Conservation (phyloP, 2,329 filamentous ascomycete genomes). For the Epichloe coenophiala region DNA sequence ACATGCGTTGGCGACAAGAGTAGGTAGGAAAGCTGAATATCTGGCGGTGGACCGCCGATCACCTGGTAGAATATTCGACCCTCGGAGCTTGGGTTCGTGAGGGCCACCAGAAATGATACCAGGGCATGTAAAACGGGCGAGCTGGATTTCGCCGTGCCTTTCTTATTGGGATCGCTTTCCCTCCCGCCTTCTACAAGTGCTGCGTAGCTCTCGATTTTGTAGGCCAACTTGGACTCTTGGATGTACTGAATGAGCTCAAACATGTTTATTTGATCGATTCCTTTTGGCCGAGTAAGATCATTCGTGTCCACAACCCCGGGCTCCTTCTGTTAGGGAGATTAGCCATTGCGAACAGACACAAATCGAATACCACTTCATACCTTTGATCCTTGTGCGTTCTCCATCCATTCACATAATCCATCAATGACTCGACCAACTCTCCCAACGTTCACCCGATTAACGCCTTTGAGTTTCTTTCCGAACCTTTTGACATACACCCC, state of each 20-base stretch:
- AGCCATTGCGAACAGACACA: neutral
- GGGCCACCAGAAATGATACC: slow-evolving; percentile 54
- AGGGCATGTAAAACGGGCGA: slow-evolving; percentile 42
- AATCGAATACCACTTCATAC: slow-evolving; percentile 11
- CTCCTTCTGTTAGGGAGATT: slow-evolving; percentile 15
- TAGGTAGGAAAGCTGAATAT: slow-evolving; percentile 64
- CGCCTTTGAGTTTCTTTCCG: slow-evolving; percentile 75
- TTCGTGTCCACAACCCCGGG: slow-evolving; percentile 60
- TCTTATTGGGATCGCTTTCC: slow-evolving; percentile 19
- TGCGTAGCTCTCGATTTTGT: slow-evolving; percentile 86
- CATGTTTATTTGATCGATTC: slow-evolving; percentile 89
- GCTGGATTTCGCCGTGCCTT: slow-evolving; percentile 10
- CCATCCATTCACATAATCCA: slow-evolving; percentile 59
- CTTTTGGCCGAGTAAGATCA: slow-evolving; percentile 65
- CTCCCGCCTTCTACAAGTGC: slow-evolving; percentile 39
- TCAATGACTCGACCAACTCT: slow-evolving; percentile 76
- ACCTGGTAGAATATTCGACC: slow-evolving; percentile 53
- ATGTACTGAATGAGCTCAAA: slow-evolving; percentile 81
- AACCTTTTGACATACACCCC: slow-evolving; percentile 77
- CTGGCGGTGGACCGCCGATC: slow-evolving; percentile 18
- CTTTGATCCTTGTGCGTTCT: slow-evolving; percentile 34
- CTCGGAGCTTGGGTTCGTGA: slow-evolving; percentile 74
- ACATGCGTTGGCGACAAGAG: slow-evolving; percentile 84
- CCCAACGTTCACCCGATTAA: slow-evolving; percentile 82
- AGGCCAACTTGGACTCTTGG: slow-evolving; percentile 80